Evolutionary conservation across 2,329 filamentous ascomycete genomes (phyloP).

Genomic region (Torrubiellomyces zombiae): DNA sequence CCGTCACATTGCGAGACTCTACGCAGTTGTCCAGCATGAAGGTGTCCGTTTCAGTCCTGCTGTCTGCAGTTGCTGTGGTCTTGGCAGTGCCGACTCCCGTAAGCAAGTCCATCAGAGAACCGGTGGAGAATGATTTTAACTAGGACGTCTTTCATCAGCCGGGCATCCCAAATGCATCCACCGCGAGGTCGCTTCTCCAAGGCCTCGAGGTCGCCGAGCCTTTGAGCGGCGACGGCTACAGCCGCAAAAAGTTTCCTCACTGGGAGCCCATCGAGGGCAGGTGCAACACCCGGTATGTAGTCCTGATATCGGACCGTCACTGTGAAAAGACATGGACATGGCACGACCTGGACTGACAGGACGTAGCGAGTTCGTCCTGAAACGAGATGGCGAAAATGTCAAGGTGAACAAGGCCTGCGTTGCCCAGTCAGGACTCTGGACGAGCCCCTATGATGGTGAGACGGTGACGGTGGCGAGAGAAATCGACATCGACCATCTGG

Average conservation of each 20-base stretch:
- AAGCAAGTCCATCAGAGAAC: background rate
- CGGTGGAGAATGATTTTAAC: background rate
- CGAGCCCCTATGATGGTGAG: slow-evolving; percentile 55
- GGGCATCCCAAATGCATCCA: slow-evolving; percentile 42
- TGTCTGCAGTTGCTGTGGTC: slow-evolving; percentile 10
- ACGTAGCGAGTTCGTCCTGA: slow-evolving; percentile 46
- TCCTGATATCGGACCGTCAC: no score
- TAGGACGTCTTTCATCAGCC: slow-evolving; percentile 28
- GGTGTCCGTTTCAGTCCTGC: slow-evolving; percentile 11
- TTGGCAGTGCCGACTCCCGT: slow-evolving; percentile 12
- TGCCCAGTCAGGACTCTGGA: slow-evolving; percentile 51
- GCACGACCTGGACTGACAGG: no score
- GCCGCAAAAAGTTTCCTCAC: slow-evolving; percentile 52
- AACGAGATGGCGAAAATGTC: slow-evolving; percentile 55
- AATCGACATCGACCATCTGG: slow-evolving; percentile 71
- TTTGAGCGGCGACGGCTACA: slow-evolving; percentile 39
- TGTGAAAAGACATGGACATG: no score
- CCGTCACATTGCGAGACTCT: no score
- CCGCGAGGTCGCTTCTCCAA: slow-evolving; percentile 40
- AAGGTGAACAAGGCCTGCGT: slow-evolving; percentile 41
- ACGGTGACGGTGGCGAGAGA: slow-evolving; percentile 52
- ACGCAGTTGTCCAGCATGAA: slow-evolving; percentile 12
- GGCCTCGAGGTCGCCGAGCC: slow-evolving; percentile 39
- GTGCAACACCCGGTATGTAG: slow-evolving; percentile 49
- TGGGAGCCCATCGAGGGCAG: slow-evolving; percentile 49